Conservation (phyloP, 2,329 filamentous ascomycete genomes). For the Mariannaea sp. region DNA sequence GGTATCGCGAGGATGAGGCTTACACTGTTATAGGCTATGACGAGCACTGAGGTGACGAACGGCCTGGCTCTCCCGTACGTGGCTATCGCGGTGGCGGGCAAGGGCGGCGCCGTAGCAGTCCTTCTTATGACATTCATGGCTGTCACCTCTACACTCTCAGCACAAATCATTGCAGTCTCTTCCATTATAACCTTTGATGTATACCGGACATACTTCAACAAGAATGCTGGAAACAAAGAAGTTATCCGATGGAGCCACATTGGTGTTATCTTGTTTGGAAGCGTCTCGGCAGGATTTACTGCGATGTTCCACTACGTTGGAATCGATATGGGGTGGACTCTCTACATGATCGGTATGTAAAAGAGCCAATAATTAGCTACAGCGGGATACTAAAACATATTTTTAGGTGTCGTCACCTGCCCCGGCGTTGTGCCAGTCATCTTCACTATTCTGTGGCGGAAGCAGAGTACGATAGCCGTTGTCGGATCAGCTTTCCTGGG, state of each 20-base stretch:
- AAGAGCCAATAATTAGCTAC: background rate
- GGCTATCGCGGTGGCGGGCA: constrained; percentile 79
- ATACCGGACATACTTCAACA: constrained; percentile 85
- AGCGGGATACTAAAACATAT: background rate
- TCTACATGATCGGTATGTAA: constrained; percentile 16
- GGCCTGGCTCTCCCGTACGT: constrained; percentile 84
- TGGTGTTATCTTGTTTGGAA: background rate
- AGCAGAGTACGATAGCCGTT: constrained; percentile 51
- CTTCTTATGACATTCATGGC: constrained; percentile 89
- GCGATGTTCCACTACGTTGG: constrained; percentile 7
- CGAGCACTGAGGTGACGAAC: constrained; percentile 68
- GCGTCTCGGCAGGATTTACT: constrained; percentile 6
- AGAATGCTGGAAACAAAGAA: background rate
- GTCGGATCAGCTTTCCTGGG: constrained; percentile 53
- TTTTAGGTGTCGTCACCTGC: constrained; percentile 12
- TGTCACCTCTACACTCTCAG: constrained; percentile 81
- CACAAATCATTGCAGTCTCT: constrained; percentile 84
- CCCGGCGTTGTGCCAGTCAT: constrained; percentile 55
- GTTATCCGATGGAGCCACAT: constrained; percentile 2
- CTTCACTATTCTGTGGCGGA: constrained; percentile 54
- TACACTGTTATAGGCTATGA: constrained; percentile 46
- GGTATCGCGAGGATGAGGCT: constrained; percentile 45
- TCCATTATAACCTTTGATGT: constrained; percentile 87
- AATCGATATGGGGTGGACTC: constrained; percentile 16
- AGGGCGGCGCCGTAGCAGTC: constrained; percentile 77